A percentile compares a stretch with the other conserved stretches of the same genome.
phyloP scores from a whole-genome alignment of 2,329 filamentous ascomycete genomes.

The Knoxdaviesia capensis region DNA sequence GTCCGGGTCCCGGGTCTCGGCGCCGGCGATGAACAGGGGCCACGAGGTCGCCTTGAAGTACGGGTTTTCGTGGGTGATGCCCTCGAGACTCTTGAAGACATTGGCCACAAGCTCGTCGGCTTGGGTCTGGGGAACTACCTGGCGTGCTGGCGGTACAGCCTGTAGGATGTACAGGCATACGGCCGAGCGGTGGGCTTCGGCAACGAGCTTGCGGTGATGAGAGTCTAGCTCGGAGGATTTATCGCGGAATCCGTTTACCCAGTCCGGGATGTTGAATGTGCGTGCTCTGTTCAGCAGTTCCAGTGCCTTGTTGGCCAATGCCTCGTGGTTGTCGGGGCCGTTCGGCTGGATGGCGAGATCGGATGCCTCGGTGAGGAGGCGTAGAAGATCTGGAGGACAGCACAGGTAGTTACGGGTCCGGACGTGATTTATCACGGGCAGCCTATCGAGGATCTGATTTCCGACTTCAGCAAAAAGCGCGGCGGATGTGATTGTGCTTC shows the following conservation, averaged over 20 bases:
- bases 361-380: conserved; percentile 23
- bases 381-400: conserved; percentile 20
- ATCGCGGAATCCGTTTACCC: conserved; percentile 18
- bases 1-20: conserved; percentile 25
- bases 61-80: conserved; percentile 24
- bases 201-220: conserved; percentile 21
- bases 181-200: conserved; percentile 24
- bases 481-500: conserved; percentile 16
- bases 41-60: conserved; percentile 40
- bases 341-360: conserved; percentile 19
- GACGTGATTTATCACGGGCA: conserved; percentile 19
- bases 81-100: conserved; percentile 27
- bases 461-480: conserved; percentile 18
- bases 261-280: conserved; percentile 19
- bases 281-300: conserved; percentile 20
- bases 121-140: conserved; percentile 15
- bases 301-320: conserved; percentile 16
- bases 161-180: conserved; percentile 26
- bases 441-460: conserved; percentile 16
- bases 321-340: conserved; percentile 12
- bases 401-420: conserved; percentile 22
- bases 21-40: conserved; percentile 37
- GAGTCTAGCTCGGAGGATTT: conserved; percentile 10
- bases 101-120: conserved; percentile 25
- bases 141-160: conserved; percentile 17